Evolutionary conservation across 352 stramenopile species (phyloP).

Genomic region (Phytopythium delawarense): DNA sequence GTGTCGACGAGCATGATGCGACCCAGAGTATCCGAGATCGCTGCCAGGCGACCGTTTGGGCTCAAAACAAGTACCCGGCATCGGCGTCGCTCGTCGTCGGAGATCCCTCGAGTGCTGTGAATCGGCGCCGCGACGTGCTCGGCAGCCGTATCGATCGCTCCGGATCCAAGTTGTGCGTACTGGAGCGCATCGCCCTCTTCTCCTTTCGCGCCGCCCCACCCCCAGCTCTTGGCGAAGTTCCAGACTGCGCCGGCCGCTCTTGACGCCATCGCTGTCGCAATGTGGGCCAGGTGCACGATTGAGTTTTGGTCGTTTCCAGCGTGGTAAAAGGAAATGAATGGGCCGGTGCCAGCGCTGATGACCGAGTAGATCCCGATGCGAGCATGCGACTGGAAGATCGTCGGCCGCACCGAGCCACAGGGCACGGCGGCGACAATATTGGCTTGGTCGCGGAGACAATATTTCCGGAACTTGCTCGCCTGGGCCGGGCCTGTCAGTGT

Average conservation of each 20-base stretch:
- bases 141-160: slow-evolving; percentile 44
- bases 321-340: slow-evolving; percentile 81
- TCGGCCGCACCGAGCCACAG: slow-evolving; percentile 58
- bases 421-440: slow-evolving; percentile 57
- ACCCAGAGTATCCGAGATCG: slow-evolving; percentile 71
- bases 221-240: slow-evolving; percentile 83
- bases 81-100: slow-evolving; percentile 58
- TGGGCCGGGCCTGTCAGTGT: slow-evolving; percentile 41
- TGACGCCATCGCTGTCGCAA: slow-evolving; percentile 75
- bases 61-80: slow-evolving; percentile 62
- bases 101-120: slow-evolving; percentile 38
- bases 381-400: slow-evolving; percentile 81
- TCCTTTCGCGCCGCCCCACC: slow-evolving; percentile 30
- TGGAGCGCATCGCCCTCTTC: slow-evolving; percentile 12
- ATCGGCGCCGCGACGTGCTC: slow-evolving; percentile 73
- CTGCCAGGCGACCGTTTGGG: slow-evolving; percentile 60
- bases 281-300: slow-evolving; percentile 83
- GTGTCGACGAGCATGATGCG: slow-evolving; percentile 78
- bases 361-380: slow-evolving; percentile 71
- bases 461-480: slow-evolving; percentile 80
- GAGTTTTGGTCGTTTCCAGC: slow-evolving; percentile 84
- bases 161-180: slow-evolving; percentile 22
- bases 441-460: slow-evolving; percentile 61
- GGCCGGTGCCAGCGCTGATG: slow-evolving; percentile 56
- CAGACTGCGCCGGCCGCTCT: slow-evolving; percentile 71